Evolutionary conservation across 768 basidiomycete genomes (phyloP).

Genomic region (Crepidotus variabilis): DNA sequence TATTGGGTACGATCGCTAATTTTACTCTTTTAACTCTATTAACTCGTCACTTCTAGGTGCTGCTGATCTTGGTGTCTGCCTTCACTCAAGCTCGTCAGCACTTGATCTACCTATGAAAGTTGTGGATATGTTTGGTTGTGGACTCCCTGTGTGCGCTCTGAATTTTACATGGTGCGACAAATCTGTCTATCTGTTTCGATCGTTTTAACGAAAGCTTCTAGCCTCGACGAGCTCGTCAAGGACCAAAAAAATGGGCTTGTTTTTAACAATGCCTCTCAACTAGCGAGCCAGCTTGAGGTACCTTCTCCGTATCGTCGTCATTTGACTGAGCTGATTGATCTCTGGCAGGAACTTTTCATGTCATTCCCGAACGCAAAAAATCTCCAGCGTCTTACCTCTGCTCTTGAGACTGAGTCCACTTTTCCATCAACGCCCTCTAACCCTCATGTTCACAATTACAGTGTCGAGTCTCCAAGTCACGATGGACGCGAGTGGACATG

Average conservation of each 20-base stretch:
- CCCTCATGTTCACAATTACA: constrained; percentile 16
- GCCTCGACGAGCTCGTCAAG: constrained; percentile 83
- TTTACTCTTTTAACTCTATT: neutral
- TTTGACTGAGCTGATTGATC: neutral
- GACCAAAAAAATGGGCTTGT: constrained; percentile 80
- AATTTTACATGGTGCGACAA: constrained; percentile 75
- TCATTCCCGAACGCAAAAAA: constrained; percentile 55
- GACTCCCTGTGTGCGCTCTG: constrained; percentile 88
- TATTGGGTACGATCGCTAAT: constrained; percentile 57
- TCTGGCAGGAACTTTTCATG: constrained; percentile 45
- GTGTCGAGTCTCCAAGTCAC: constrained; percentile 2
- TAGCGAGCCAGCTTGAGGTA: constrained; percentile 74
- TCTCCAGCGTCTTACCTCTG: constrained; percentile 50
- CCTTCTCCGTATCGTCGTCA: constrained; percentile 13
- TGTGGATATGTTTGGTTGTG: constrained; percentile 99
- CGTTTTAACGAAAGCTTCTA: constrained; percentile 23
- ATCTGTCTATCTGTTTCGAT: neutral
- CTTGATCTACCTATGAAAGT: constrained; percentile 98
- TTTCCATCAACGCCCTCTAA: constrained; percentile 18
- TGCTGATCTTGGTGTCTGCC: constrained; percentile 86
- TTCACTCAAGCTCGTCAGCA: constrained; percentile 88
- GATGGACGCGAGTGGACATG: constrained; percentile 45
- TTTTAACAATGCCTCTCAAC: constrained; percentile 62
- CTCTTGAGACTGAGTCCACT: constrained; percentile 34
- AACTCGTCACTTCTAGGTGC: constrained; percentile 48